Base-by-base conservation (phyloP, 1,139 yeast species). In the Debaryomycetaceae sp. region DNA sequence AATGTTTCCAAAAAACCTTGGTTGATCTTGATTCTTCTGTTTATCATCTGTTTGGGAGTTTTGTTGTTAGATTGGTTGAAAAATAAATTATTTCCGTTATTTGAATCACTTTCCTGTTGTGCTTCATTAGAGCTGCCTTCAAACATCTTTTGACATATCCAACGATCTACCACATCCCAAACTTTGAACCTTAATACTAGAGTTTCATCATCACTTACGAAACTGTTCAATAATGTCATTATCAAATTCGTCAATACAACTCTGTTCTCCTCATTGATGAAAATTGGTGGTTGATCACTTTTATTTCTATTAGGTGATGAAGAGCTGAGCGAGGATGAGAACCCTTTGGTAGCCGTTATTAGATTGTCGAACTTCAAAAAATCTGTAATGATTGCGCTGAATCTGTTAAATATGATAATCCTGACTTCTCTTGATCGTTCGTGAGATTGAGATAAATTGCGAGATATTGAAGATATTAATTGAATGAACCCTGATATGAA, bases 141-240 rank as follows among this genome's bases (percentile, higher is more conserved):
- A 34, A 49, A 41, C 43, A 68, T 48, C 17, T 64, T 57, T 43
- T 66, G 77, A 54, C 81, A 85, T 22, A 87, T 63, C 88, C 95
- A 83, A n/a, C 73, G 63, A 53, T 91, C 97, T 11, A 91, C 48
- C 7, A 75, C 63, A 9, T 67, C 65, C 97, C 98, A 91, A 17
- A 87, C 69, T 28, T 69, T 70, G 30, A 67, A 60, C 47, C 83
- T 73, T 3, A 64, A 47, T 3, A 50, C 48, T 22, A 59, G 47
- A 33, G 58, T 58, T 9, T 56, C 53, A 35, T 70, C 71, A 4
- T 61, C 53, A 14, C 65, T 65, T 5, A 82, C 81, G 35, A 79
- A 67, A 37, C 60, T 61, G 69, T 49, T 82, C 57, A 91, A 59
- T 11, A 69, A 55, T 29, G 61, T 57, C 31, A 72, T 53, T 37